phyloP scores from a whole-genome alignment of 805 yeast species.

The Cyberlindnera samutprakarnensis region DNA sequence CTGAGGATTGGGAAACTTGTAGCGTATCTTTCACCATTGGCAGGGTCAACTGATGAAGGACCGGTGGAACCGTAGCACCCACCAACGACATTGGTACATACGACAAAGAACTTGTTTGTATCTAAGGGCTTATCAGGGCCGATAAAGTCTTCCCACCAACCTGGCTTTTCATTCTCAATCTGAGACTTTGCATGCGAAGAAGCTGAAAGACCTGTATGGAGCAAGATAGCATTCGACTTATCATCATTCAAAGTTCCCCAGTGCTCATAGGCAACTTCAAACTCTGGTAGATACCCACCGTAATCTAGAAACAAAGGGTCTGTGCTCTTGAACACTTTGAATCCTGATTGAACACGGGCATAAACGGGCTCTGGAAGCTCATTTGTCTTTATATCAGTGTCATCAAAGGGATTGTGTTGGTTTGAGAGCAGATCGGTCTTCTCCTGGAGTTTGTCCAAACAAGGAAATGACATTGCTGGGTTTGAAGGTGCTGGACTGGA shows the following conservation, averaged over 20 bases:
- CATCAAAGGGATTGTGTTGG: slow-evolving; percentile 4
- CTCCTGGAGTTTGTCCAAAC: slow-evolving; percentile 69
- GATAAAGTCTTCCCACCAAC: slow-evolving; percentile 96
- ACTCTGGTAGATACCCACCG: slow-evolving; percentile 71
- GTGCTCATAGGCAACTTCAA: slow-evolving; percentile 83
- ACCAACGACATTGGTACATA: slow-evolving; percentile 88
- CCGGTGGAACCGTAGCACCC: slow-evolving; percentile 97
- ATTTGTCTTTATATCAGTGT: slow-evolving; percentile 13
- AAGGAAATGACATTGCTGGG: slow-evolving; percentile 52
- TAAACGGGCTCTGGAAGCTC: slow-evolving; percentile 86
- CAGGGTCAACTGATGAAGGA: slow-evolving; percentile 75
- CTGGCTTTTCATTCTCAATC: slow-evolving; percentile 55
- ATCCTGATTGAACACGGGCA: slow-evolving; percentile 62
- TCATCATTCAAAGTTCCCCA: slow-evolving; percentile 73
- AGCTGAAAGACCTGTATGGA: slow-evolving; percentile 90
- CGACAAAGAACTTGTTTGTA: slow-evolving; percentile 71
- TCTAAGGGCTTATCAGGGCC: slow-evolving; percentile 77
- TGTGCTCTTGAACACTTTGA: slow-evolving; percentile 43
- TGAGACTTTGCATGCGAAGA: slow-evolving; percentile 91
- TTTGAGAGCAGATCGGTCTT: slow-evolving; percentile 30
- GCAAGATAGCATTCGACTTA: slow-evolving; percentile 63
- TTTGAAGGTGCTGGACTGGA: slow-evolving; percentile 8
- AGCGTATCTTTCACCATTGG: slow-evolving; percentile 59
- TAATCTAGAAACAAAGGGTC: slow-evolving; percentile 68
- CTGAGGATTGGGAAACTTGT: slow-evolving; percentile 84